These are phyloP conservation scores for Fusarium beomiforme DNA, from an alignment of 2,329 filamentous ascomycete species.

Conservation along the genomic window DNA sequence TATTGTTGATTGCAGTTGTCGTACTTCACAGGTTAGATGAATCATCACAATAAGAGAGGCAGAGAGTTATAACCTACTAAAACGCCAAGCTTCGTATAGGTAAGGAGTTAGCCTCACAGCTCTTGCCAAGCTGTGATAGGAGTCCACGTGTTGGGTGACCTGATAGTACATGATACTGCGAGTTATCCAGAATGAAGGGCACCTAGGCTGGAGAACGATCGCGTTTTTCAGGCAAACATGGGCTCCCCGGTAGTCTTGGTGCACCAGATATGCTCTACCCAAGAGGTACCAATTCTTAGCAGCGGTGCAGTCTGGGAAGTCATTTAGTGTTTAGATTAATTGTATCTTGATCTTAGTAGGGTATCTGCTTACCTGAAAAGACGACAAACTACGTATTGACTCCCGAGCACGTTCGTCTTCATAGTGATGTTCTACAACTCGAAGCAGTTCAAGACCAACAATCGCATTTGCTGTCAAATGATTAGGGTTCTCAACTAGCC, in stretches of 20 bases:
- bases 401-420: neutral
- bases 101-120: neutral
- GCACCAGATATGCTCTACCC: neutral
- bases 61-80: neutral
- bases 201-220: neutral
- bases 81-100: neutral
- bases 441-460: neutral
- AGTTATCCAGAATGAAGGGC: neutral
- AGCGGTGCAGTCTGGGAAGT: neutral
- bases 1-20: neutral
- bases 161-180: neutral
- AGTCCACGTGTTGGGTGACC: neutral
- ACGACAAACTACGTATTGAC: neutral
- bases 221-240: neutral
- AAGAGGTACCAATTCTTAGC: neutral
- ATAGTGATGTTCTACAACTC: neutral
- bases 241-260: fast-evolving
- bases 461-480: neutral
- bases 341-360: too few species aligned
- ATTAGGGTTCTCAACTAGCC: neutral
- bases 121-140: neutral
- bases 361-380: neutral
- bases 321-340: neutral
- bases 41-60: too few species aligned
- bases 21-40: neutral